Evolutionary conservation across 352 stramenopile genomes (phyloP).

Genomic region (Phytophthora citrophthora): DNA sequence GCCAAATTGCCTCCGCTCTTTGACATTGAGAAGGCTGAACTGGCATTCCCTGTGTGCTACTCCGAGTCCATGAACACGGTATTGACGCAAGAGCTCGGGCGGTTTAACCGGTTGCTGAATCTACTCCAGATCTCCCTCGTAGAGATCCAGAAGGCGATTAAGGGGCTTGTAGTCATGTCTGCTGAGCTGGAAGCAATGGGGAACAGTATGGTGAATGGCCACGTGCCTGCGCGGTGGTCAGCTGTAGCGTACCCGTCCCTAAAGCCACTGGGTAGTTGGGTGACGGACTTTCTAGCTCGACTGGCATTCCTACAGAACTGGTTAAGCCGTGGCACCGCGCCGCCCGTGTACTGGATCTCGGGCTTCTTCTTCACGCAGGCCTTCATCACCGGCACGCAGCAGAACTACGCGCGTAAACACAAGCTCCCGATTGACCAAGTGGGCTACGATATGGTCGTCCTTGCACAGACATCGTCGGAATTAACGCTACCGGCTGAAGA

Average conservation of each 20-base stretch:
- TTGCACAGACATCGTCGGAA: constrained; percentile 49
- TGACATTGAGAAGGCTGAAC: constrained; percentile 91
- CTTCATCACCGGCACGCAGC: constrained; percentile 94
- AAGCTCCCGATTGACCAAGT: constrained; percentile 93
- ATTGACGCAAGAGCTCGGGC: constrained; percentile 90
- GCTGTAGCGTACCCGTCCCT: constrained; percentile 91
- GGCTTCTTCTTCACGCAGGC: constrained; percentile 96
- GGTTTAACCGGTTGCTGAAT: constrained; percentile 90
- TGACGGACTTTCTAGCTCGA: constrained; percentile 90
- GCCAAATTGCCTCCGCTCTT: constrained; percentile 75
- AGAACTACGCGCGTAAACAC: constrained; percentile 94
- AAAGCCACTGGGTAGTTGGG: constrained; percentile 93
- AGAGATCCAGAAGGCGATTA: constrained; percentile 93
- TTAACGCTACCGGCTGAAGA: constrained; percentile 74
- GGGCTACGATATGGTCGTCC: constrained; percentile 88
- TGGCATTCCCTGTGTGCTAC: constrained; percentile 86
- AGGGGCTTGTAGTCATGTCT: constrained; percentile 94
- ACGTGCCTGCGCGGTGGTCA: constrained; percentile 88
- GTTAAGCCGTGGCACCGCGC: constrained; percentile 76
- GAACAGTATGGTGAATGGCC: constrained; percentile 93
- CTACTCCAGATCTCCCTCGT: constrained; percentile 81
- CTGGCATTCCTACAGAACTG: constrained; percentile 85
- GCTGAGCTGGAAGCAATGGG: constrained; percentile 93
- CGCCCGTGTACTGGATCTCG: constrained; percentile 93
- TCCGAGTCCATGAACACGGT: constrained; percentile 92